Conservation (phyloP, 805 yeast species). For the Wickerhamiella kurtzmanii region DNA sequence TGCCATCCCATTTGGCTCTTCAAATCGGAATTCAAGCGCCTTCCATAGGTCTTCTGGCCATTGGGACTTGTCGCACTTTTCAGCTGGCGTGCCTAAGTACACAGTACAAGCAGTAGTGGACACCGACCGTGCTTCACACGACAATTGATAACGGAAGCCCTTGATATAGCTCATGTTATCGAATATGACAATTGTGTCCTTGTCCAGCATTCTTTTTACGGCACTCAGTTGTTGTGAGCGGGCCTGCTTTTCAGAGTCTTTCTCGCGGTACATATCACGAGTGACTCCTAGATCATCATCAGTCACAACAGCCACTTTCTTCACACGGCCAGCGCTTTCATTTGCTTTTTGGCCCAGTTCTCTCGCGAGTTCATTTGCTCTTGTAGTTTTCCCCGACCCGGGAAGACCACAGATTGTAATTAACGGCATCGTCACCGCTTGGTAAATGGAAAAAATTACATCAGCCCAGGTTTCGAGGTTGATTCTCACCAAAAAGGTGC, state of each 20-base stretch:
- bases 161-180: slow-evolving; percentile 84
- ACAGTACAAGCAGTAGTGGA: slow-evolving; percentile 73
- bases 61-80: slow-evolving; percentile 24
- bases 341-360: slow-evolving; percentile 37
- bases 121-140: slow-evolving; percentile 80
- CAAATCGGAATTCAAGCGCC: slow-evolving; percentile 71
- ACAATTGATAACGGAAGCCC: slow-evolving; percentile 88
- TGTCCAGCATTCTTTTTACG: slow-evolving; percentile 64
- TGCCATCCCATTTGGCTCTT: slow-evolving; percentile 75
- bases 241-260: slow-evolving; percentile 64
- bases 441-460: neutral
- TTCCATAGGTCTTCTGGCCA: slow-evolving; percentile 59
- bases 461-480: too few relatives aligned
- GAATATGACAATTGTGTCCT: slow-evolving; percentile 60
- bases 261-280: slow-evolving; percentile 54
- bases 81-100: slow-evolving; percentile 59
- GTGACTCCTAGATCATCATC: slow-evolving; percentile 68
- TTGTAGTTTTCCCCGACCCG: slow-evolving; percentile 65
- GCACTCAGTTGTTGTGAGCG: slow-evolving; percentile 81
- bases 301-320: slow-evolving; percentile 51
- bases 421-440: slow-evolving; percentile 56
- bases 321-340: slow-evolving; percentile 33
- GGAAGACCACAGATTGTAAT: slow-evolving; percentile 78
- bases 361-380: slow-evolving; percentile 44
- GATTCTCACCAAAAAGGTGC: too few relatives aligned